A percentile compares a stretch with the other conserved stretches of the same genome.
Evolutionary conservation across 78 protist genomes (phyloP).

Genomic region (Dictyostelium capitatum): DNA sequence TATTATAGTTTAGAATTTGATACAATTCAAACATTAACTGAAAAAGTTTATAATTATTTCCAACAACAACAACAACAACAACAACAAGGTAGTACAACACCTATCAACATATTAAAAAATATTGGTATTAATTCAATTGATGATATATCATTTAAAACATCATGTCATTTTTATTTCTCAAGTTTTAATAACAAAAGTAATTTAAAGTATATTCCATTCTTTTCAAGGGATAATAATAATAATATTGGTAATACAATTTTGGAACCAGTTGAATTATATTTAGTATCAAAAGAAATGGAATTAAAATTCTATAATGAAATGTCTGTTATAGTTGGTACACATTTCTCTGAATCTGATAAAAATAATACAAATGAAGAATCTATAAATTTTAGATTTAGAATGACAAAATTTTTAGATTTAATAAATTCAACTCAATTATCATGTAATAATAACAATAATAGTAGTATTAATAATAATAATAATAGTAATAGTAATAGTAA

Average conservation of each 20-base stretch:
- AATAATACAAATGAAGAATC: constrained; percentile 38
- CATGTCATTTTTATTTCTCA: constrained; percentile 21
- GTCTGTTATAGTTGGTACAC: not conserved
- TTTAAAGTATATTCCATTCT: constrained; percentile 44
- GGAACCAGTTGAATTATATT: not conserved
- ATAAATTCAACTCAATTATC: not conserved
- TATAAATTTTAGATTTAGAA: constrained; percentile 44
- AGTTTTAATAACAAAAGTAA: not conserved
- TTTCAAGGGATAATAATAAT: not conserved
- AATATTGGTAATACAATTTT: too few species aligned
- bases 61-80: not conserved
- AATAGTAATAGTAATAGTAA: not conserved
- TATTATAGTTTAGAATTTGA: constrained; percentile 52
- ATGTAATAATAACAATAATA: not conserved
- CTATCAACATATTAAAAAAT: not conserved
- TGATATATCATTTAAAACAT: constrained; percentile 38
- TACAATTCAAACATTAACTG: not conserved
- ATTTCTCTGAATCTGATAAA: not conserved
- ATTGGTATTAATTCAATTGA: not conserved
- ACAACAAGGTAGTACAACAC: too few species aligned
- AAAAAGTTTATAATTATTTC: not conserved
- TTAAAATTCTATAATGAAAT: constrained; percentile 23
- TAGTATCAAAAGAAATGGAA: not conserved
- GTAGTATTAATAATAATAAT: not conserved
- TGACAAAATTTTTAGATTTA: constrained; percentile 42